Base-by-base conservation (phyloP, 2,329 filamentous ascomycete species). In the Ceratocystis albifundus region DNA sequence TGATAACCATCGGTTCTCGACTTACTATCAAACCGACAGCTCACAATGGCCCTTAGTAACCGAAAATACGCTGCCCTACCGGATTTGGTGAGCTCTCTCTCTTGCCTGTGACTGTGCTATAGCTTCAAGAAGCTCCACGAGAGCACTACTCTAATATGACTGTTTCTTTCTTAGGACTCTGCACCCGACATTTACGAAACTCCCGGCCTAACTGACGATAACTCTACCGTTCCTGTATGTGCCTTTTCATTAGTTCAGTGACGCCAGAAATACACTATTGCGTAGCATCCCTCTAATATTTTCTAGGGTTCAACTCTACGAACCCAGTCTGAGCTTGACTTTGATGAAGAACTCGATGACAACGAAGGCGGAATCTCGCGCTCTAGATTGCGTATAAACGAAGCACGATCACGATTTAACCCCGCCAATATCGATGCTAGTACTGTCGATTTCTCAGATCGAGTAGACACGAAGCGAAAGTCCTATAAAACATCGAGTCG, bases 181-280 rank as follows among this genome's bases (percentile, higher is more conserved):
- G 91, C 92, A 32, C 92, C 92, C 70, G 94, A 97, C 73, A 90
- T 96, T 72, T 97, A 96, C 80, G 93, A 97, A 77, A 97, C 94
- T 17, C 92, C 93, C 70, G 92, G 96, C 66, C 80, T 96, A 70
- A 93, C 88, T 66, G 90, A 96, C 73, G 92, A 96, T 75, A 88
- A 85, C 69, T 96, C 91, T 25, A 96, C 91, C 61, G 79, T 91
- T 67, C 89, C 87, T 66, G 89, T 93, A 78, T 76, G 83, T 75
- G 57, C 59, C 50, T 41, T 41, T 41, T 41, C 36, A 41, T 41
- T 15, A 41, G 36, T 4, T 12, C 36, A 41, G 7, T 25, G 12
- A 20, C 15, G 59, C 20, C 15, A 65, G n/a, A 8, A 61, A 6
- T 12, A 17, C 46, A 36, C 17, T 8, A 59, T 53, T 15, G 8